Evolutionary conservation across 768 basidiomycete species (phyloP).

Genomic region (Tricholoma flavovirens): DNA sequence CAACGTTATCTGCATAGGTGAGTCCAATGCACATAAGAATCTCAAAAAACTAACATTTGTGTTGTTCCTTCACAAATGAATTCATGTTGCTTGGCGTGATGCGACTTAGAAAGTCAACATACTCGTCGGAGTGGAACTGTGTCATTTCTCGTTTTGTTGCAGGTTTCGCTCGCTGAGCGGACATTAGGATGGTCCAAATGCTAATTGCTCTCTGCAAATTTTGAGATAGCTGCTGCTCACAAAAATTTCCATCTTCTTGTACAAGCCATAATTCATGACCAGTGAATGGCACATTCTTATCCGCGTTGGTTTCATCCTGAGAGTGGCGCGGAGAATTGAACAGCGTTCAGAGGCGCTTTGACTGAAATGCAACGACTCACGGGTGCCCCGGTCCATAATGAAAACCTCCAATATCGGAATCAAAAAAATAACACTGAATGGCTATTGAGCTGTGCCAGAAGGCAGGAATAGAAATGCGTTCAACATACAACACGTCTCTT

Average conservation of each 20-base stretch:
- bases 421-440: slow-evolving; percentile 94
- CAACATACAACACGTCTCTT: slow-evolving; percentile 84
- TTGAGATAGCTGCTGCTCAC: slow-evolving; percentile 48
- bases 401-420: slow-evolving; percentile 98
- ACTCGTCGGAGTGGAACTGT: slow-evolving; percentile 98
- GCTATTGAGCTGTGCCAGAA: neutral
- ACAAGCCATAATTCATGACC: slow-evolving; percentile 99
- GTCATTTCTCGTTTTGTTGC: slow-evolving; percentile 99
- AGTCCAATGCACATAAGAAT: neutral
- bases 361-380: slow-evolving; percentile 34
- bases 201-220: neutral
- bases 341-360: slow-evolving; percentile 4
- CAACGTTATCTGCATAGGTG: slow-evolving; percentile 74
- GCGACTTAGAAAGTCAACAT: slow-evolving; percentile 91
- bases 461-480: slow-evolving; percentile 9
- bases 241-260: slow-evolving; percentile 99
- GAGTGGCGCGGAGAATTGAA: slow-evolving; percentile 12
- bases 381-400: slow-evolving; percentile 99
- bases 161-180: slow-evolving; percentile 86
- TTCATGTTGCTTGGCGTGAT: slow-evolving; percentile 97
- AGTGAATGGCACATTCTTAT: slow-evolving; percentile 99
- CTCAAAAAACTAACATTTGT: slow-evolving; percentile 65
- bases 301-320: slow-evolving; percentile 93
- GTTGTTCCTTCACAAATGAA: slow-evolving; percentile 88
- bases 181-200: neutral